A percentile compares a stretch with the other conserved stretches of the same genome.
Conservation (phyloP, 768 basidiomycete species). For the Boletus pseudopeckii region DNA sequence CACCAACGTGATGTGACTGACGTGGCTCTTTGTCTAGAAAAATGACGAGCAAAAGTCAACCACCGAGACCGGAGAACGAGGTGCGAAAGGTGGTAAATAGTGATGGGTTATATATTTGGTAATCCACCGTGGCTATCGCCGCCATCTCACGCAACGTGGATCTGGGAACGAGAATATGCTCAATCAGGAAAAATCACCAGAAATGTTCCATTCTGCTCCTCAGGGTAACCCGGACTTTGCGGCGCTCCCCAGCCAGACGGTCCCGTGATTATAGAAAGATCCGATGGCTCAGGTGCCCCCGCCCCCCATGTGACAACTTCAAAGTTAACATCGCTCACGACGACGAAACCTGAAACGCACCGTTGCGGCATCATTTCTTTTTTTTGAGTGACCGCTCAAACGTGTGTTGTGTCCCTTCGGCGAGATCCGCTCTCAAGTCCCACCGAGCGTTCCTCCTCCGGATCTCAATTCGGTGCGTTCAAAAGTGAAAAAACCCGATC, state of each 20-base stretch:
- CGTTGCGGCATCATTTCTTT: neutral
- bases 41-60: conserved; percentile 49
- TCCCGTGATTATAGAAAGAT: conserved; percentile 13
- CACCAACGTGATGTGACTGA: conserved; percentile 3
- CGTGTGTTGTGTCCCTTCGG: conserved; percentile 1
- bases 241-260: conserved; percentile 14
- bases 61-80: conserved; percentile 20
- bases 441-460: conserved; percentile 7
- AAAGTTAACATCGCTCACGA: no score
- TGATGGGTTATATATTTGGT: conserved; percentile 1
- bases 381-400: conserved; percentile 7
- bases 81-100: conserved; percentile 35
- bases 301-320: no score
- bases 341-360: conserved; percentile 18
- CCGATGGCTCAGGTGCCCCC: no score
- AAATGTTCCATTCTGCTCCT: conserved; percentile 8
- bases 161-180: conserved; percentile 13
- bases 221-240: conserved; percentile 28
- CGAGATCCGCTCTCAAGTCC: conserved; percentile 30
- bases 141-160: conserved; percentile 23
- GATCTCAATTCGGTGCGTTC: conserved; percentile 22
- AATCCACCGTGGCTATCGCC: conserved; percentile 19
- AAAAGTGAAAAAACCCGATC: conserved; percentile 23
- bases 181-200: conserved; percentile 14
- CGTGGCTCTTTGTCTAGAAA: conserved; percentile 38